Evolutionary conservation across 306 rosid genomes (phyloP).

Genomic region (Urtica urens): DNA sequence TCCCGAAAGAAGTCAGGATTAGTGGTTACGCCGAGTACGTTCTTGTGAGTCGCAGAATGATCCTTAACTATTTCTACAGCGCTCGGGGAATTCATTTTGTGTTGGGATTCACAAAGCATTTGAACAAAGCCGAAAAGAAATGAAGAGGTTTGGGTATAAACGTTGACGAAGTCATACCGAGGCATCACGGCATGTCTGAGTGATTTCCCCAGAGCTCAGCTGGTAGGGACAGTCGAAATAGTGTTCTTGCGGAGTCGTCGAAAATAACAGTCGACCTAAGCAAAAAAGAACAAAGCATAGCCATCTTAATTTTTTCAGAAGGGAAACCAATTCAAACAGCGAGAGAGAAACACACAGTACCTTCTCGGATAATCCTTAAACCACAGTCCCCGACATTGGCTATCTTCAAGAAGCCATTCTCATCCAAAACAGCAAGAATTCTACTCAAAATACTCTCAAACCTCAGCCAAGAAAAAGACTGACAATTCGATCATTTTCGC

Average conservation of each 20-base stretch:
- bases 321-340: neutral
- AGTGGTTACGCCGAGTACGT: too few species aligned
- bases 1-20: too few species aligned
- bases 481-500: too few species aligned
- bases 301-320: slow-evolving; percentile 3
- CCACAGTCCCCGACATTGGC: slow-evolving; percentile 96
- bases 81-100: too few species aligned
- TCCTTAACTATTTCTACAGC: too few species aligned
- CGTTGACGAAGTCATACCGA: slow-evolving; percentile 27
- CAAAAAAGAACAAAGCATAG: neutral
- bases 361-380: slow-evolving; percentile 58
- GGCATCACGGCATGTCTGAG: slow-evolving; percentile 90
- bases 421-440: slow-evolving; percentile 73
- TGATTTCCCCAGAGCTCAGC: slow-evolving; percentile 63
- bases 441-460: too few species aligned
- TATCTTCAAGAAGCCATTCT: slow-evolving; percentile 66
- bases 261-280: slow-evolving; percentile 49
- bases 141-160: neutral
- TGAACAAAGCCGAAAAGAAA: too few species aligned
- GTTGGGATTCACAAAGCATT: too few species aligned
- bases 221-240: slow-evolving; percentile 90
- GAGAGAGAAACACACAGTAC: slow-evolving; percentile 22
- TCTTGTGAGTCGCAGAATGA: too few species aligned
- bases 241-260: slow-evolving; percentile 89
- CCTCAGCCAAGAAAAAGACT: neutral